Percentiles rank a stretch among this genome's conserved stretches.
Evolutionary conservation across 1,284 basidiomycete genomes (phyloP).

Genomic region (Trametes sp.): DNA sequence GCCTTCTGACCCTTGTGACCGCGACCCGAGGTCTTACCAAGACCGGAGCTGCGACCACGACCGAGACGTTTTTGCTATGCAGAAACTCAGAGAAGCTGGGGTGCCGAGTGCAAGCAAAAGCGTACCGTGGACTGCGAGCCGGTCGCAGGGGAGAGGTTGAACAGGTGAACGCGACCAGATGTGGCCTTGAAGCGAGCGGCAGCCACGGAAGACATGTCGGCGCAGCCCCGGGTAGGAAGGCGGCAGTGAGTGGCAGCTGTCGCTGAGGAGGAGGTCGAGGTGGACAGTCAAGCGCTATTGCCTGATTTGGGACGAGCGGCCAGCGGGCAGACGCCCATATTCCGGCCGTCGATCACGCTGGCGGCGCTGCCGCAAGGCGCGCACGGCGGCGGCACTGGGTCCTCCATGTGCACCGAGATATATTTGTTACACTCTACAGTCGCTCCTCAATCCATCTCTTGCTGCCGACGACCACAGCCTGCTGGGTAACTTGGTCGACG

Average conservation of each 20-base stretch:
- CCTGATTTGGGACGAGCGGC: constrained; percentile 15
- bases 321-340: constrained; percentile 12
- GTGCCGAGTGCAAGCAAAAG: not conserved
- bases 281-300: constrained; percentile 11
- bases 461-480: not conserved
- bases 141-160: constrained; percentile 65
- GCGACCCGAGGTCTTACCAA: constrained; percentile 91
- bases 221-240: not conserved
- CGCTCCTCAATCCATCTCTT: not conserved
- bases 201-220: constrained; percentile 25
- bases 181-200: constrained; percentile 32
- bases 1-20: constrained; percentile 98
- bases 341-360: not conserved
- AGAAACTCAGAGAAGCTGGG: constrained; percentile 12
- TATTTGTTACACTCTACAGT: not conserved
- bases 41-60: constrained; percentile 89
- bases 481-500: no score
- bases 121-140: constrained; percentile 70
- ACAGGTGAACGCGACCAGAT: constrained; percentile 33
- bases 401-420: constrained; percentile 16
- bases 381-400: constrained; percentile 11
- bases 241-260: constrained; percentile 2
- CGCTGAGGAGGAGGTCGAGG: constrained; percentile 6
- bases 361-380: not conserved
- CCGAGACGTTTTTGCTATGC: constrained; percentile 91